A percentile compares a stretch with the other conserved stretches of the same genome.
Conservation (phyloP, 148 eudicot species). For the Amaranthus palmeri region DNA sequence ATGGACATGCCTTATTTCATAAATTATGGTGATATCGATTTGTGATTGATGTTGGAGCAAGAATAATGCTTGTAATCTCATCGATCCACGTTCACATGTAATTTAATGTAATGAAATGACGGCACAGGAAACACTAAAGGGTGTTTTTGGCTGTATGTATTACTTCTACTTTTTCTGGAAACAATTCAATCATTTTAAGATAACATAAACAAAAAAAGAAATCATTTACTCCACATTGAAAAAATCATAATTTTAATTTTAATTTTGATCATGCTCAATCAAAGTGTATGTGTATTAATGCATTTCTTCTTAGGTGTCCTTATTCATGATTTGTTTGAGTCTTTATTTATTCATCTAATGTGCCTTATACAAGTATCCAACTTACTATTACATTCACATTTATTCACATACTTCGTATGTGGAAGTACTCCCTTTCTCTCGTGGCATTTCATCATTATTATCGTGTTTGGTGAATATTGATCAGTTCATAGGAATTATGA, state of each 20-base stretch:
- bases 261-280: background rate
- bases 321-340: background rate
- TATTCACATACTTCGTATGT: too few species aligned
- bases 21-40: too few species aligned
- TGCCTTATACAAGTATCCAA: background rate
- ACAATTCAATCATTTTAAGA: conserved; percentile 6
- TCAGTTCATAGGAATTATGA: too few species aligned
- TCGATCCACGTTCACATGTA: background rate
- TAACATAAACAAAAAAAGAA: background rate
- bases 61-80: background rate
- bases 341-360: background rate
- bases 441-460: too few species aligned
- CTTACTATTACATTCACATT: background rate
- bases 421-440: too few species aligned
- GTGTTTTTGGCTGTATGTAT: background rate
- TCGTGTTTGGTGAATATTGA: too few species aligned
- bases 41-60: background rate
- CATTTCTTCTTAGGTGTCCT: background rate
- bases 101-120: background rate
- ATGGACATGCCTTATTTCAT: too few species aligned
- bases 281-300: background rate
- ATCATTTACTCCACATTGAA: background rate
- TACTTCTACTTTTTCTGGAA: background rate
- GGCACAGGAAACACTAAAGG: background rate
- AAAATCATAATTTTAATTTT: background rate